Percentiles rank a stretch among this genome's conserved stretches.
phyloP scores from a whole-genome alignment of 305 asterid genomes.

The Coffea humblotiana region DNA sequence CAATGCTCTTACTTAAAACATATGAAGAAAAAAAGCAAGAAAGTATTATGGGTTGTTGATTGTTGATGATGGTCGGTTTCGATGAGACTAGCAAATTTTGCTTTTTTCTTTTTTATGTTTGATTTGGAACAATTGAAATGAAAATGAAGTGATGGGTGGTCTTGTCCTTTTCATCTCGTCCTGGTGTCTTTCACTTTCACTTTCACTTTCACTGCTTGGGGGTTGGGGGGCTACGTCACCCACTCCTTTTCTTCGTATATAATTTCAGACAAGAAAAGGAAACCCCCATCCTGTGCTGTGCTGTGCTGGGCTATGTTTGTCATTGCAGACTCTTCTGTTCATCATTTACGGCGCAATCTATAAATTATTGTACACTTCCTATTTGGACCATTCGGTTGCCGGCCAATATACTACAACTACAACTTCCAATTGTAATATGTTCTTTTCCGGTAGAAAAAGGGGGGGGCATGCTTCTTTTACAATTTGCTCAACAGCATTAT shows the following conservation, averaged over 20 bases:
- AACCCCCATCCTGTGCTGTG: background rate
- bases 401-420: background rate
- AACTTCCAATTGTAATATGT: no score
- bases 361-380: background rate
- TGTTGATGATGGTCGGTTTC: constrained; percentile 4
- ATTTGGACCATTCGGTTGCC: background rate
- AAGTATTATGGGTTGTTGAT: background rate
- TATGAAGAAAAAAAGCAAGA: background rate
- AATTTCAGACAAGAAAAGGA: constrained; percentile 11
- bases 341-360: background rate
- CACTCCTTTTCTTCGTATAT: background rate
- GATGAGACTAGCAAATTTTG: constrained; percentile 13
- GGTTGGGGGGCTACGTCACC: background rate
- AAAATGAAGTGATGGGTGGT: constrained; percentile 6
- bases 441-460: no score
- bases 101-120: background rate
- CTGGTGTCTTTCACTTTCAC: background rate
- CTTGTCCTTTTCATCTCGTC: background rate
- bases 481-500: background rate
- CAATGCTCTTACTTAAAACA: background rate
- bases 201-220: background rate
- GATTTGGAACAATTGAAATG: constrained; percentile 13
- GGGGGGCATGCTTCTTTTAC: no score
- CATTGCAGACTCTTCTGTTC: background rate
- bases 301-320: background rate